Conservation (phyloP, 768 basidiomycete species). For the Termitomyces sp. region DNA sequence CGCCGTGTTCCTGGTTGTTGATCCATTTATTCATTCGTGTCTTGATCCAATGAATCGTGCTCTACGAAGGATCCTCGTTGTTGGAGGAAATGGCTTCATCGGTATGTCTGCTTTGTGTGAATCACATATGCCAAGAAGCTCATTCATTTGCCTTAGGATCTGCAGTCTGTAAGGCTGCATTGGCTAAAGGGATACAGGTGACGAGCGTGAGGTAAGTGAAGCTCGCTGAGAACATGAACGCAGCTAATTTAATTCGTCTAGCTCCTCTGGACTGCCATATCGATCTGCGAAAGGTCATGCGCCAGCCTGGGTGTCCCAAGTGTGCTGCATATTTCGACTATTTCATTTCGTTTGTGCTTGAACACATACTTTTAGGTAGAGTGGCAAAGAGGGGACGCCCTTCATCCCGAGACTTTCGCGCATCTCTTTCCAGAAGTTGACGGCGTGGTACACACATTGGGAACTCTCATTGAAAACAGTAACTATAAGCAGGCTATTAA, state of each 20-base stretch:
- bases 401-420: constrained; percentile 70
- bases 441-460: constrained; percentile 92
- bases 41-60: constrained; percentile 28
- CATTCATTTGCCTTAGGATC: constrained; percentile 58
- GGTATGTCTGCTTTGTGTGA: constrained; percentile 39
- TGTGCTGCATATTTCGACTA: constrained; percentile 27
- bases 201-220: constrained; percentile 76
- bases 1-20: neutral
- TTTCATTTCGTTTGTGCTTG: constrained; percentile 2
- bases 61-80: constrained; percentile 72
- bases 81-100: constrained; percentile 98
- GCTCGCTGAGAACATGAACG: neutral
- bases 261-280: constrained; percentile 86
- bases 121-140: neutral
- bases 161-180: constrained; percentile 85
- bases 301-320: constrained; percentile 82
- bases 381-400: constrained; percentile 84
- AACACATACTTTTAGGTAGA: constrained; percentile 53
- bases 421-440: constrained; percentile 61
- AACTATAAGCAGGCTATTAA: constrained; percentile 76
- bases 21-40: neutral
- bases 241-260: constrained; percentile 23
- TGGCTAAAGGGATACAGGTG: constrained; percentile 81
- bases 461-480: constrained; percentile 79
- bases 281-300: constrained; percentile 85